A percentile compares a stretch with the other conserved stretches of the same genome.
These are phyloP conservation scores for Calonectria crousiana DNA, from an alignment of 2,329 filamentous ascomycete species.

Conservation along the genomic window DNA sequence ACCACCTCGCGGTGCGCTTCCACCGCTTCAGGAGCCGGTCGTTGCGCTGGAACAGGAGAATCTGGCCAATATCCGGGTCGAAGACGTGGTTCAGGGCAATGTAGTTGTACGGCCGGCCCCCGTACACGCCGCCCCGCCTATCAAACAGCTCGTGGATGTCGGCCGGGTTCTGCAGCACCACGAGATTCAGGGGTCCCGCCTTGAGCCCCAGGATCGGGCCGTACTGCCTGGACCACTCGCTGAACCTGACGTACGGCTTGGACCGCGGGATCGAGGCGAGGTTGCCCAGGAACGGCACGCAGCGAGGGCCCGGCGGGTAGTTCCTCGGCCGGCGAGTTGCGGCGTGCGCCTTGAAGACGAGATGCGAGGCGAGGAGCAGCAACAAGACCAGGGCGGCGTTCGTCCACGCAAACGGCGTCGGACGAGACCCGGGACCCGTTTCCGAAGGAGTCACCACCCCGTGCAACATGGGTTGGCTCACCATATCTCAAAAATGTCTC, in stretches of 20 bases:
- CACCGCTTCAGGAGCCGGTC: slow-evolving; percentile 36
- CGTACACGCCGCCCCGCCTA: slow-evolving; percentile 52
- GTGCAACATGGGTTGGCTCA: not conserved
- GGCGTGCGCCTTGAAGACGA: slow-evolving; percentile 1
- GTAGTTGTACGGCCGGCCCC: slow-evolving; percentile 50
- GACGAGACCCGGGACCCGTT: not conserved
- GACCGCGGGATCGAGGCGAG: slow-evolving; percentile 41
- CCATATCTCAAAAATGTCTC: slow-evolving; percentile 6
- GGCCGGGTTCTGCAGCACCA: slow-evolving; percentile 49
- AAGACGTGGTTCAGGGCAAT: slow-evolving; percentile 46
- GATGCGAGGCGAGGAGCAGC: not conserved
- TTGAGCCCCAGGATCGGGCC: slow-evolving; percentile 51
- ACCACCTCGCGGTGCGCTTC: slow-evolving; percentile 34
- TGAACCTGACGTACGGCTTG: slow-evolving; percentile 42
- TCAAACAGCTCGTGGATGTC: slow-evolving; percentile 53
- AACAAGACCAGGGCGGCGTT: not conserved
- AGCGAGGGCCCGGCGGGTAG: slow-evolving; percentile 30
- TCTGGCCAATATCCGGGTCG: slow-evolving; percentile 38
- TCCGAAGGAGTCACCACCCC: not conserved
- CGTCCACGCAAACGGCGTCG: not conserved
- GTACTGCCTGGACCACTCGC: slow-evolving; percentile 50
- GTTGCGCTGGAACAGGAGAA: slow-evolving; percentile 39
- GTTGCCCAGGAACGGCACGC: slow-evolving; percentile 41
- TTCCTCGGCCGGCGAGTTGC: slow-evolving; percentile 26
- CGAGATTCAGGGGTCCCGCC: slow-evolving; percentile 46